These are phyloP conservation scores for Pseudonectria foliicola DNA, from an alignment of 2,329 filamentous ascomycete species.

Conservation along the genomic window DNA sequence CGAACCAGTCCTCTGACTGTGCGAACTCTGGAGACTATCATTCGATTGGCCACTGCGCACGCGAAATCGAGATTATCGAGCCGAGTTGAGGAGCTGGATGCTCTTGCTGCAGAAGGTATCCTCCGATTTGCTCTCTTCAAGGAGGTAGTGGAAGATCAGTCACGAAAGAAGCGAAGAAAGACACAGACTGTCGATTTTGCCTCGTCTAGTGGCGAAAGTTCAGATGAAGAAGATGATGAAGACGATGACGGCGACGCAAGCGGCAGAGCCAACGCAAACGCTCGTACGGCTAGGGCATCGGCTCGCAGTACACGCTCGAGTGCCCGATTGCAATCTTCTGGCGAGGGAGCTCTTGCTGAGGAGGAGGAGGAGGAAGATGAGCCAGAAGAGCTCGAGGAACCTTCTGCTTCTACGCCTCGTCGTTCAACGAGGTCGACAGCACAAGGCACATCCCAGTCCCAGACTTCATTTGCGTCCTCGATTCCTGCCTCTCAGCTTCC, in stretches of 20 bases:
- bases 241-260: conserved; percentile 47
- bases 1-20: conserved; percentile 94
- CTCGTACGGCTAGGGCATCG: conserved; percentile 17
- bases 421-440: conserved; percentile 32
- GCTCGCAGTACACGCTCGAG: conserved; percentile 25
- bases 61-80: conserved; percentile 86
- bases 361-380: conserved; percentile 36
- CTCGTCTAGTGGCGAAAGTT: conserved; percentile 52
- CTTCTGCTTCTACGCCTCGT: conserved; percentile 28
- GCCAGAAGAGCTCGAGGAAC: conserved; percentile 4
- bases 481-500: conserved; percentile 65
- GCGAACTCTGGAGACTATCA: conserved; percentile 94
- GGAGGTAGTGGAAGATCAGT: conserved; percentile 75
- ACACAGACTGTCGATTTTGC: conserved; percentile 51
- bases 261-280: conserved; percentile 47
- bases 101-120: conserved; percentile 79
- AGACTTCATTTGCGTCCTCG: conserved; percentile 70
- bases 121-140: conserved; percentile 95
- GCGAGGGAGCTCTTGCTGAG: conserved; percentile 15
- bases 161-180: conserved; percentile 76
- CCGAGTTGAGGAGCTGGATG: conserved; percentile 83
- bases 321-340: conserved; percentile 16
- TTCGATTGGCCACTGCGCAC: conserved; percentile 92
- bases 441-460: conserved; percentile 33
- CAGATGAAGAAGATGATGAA: conserved; percentile 54